These are phyloP conservation scores for Grosmannia clavigera DNA, from an alignment of 2,329 filamentous ascomycete genomes.

Conservation along the genomic window DNA sequence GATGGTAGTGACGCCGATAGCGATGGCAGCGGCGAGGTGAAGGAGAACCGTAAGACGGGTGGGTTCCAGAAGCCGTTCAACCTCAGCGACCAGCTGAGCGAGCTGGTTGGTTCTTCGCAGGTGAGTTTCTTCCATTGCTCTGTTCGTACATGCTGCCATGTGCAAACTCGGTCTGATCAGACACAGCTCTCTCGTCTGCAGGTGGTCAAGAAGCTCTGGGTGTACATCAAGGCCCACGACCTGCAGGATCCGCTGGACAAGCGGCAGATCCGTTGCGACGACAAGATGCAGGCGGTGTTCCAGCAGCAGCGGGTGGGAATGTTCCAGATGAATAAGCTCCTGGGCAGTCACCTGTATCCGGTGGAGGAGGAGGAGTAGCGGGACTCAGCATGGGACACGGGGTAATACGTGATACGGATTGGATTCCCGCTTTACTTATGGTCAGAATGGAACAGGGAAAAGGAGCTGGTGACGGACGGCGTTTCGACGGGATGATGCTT, in stretches of 20 bases:
- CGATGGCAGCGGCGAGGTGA: conserved; percentile 42
- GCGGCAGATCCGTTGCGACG: conserved; percentile 86
- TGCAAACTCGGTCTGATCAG: not conserved
- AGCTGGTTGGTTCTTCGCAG: conserved; percentile 56
- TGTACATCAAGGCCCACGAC: conserved; percentile 77
- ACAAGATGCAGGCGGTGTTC: conserved; percentile 83
- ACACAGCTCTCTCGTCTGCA: conserved; percentile 76
- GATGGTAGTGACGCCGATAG: conserved; percentile 58
- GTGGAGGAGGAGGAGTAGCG: conserved; percentile 48
- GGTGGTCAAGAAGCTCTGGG: conserved; percentile 93
- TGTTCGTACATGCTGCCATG: not conserved
- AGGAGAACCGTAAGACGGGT: conserved; percentile 70
- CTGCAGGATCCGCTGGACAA: conserved; percentile 88
- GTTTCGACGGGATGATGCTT: not conserved
- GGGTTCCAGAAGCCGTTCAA: conserved; percentile 85
- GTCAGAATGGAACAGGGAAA: not conserved
- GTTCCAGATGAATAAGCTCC: conserved; percentile 98
- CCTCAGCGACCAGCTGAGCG: conserved; percentile 56
- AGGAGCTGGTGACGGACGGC: not conserved
- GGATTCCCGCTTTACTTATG: not conserved
- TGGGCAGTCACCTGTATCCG: conserved; percentile 80
- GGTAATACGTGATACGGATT: not conserved
- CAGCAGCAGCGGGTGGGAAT: conserved; percentile 87
- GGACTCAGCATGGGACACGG: not conserved
- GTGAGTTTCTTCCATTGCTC: conserved; percentile 27